Percentiles rank a stretch among this genome's conserved stretches.
Conservation (phyloP, 1,284 basidiomycete genomes). For the Phlebopus sp. region DNA sequence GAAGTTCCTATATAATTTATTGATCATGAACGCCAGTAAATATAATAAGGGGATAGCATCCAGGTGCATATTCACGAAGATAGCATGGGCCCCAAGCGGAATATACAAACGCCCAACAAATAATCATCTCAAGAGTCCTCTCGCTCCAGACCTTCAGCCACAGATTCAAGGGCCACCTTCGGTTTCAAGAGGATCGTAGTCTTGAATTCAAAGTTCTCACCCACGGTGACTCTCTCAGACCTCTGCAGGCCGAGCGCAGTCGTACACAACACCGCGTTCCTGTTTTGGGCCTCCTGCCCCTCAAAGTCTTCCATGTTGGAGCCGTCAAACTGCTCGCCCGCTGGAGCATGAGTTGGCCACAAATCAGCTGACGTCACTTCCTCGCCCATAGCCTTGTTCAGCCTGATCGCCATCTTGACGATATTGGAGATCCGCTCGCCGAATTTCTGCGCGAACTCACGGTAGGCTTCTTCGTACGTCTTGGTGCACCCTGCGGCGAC, state of each 20-base stretch:
- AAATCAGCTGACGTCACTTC: slow-evolving; percentile 50
- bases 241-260: slow-evolving; percentile 37
- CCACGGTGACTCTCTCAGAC: slow-evolving; percentile 23
- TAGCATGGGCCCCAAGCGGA: slow-evolving; percentile 3
- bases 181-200: slow-evolving; percentile 34
- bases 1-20: slow-evolving; percentile 26
- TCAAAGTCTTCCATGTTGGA: slow-evolving; percentile 46
- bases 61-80: slow-evolving; percentile 6
- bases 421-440: slow-evolving; percentile 40
- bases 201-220: slow-evolving; percentile 26
- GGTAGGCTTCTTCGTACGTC: slow-evolving; percentile 26
- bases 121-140: slow-evolving; percentile 19
- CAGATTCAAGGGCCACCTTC: slow-evolving; percentile 36
- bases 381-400: slow-evolving; percentile 52
- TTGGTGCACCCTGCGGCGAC: slow-evolving; percentile 39
- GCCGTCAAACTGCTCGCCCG: slow-evolving; percentile 39
- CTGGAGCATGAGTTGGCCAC: slow-evolving; percentile 39
- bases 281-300: slow-evolving; percentile 12
- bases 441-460: slow-evolving; percentile 35
- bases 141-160: slow-evolving; percentile 30
- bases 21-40: slow-evolving; percentile 22
- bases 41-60: slow-evolving; percentile 24
- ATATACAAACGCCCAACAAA: background rate
- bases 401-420: slow-evolving; percentile 37
- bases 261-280: slow-evolving; percentile 34